Base-by-base conservation (phyloP, 805 yeast genomes). In the Cyberlindnera xishuangbannaensis region DNA sequence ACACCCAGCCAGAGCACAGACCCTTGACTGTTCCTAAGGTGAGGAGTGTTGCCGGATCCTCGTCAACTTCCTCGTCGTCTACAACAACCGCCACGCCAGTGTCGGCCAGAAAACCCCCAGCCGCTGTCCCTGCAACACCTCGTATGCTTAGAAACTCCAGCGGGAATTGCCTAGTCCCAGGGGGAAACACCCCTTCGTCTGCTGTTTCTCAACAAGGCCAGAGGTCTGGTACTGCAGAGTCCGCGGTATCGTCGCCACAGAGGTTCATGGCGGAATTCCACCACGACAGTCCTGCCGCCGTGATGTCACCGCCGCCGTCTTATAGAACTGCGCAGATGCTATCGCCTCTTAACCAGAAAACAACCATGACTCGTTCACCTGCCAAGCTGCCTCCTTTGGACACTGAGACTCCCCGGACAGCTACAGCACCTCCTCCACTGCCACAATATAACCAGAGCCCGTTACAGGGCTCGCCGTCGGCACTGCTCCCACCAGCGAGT, bases 111-210 rank as follows among this genome's bases (percentile, higher is more conserved):
- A 39, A 33, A 15, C 48, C 44, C 2, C 48, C 50, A 4, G 24
- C 47, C 4, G 51, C 51, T 8, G 71, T 67, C 4, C 83, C 82
- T 3, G 84, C 84, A 2, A 78, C 85, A 2, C 83, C 84, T 7
- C 59, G 84, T 45, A 78, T 78, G 84, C 57, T 78, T 30, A 64
- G 82, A 45, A 74, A 73, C 47, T 70, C 71, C 4, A 68, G 76
- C 40, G 71, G 70, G 1, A 56, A 56, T 36, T 37, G 46, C 49
- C 39, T 33, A 15, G 36, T 34, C 9, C 48, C 33, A 24, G 29
- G 28, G 21, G 35, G 33, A n/a, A 24, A 11, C 22, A 21, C 35
- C 7, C 33, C 39, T 6, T 22, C 37, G 7, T 21, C 39, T 9
- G n/a, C n/a, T n/a, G n/a, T n/a, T n/a, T n/a, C n/a, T n/a, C n/a